These are phyloP conservation scores for Gossypium aridum DNA, from an alignment of 441 rosid species.

Conservation along the genomic window DNA sequence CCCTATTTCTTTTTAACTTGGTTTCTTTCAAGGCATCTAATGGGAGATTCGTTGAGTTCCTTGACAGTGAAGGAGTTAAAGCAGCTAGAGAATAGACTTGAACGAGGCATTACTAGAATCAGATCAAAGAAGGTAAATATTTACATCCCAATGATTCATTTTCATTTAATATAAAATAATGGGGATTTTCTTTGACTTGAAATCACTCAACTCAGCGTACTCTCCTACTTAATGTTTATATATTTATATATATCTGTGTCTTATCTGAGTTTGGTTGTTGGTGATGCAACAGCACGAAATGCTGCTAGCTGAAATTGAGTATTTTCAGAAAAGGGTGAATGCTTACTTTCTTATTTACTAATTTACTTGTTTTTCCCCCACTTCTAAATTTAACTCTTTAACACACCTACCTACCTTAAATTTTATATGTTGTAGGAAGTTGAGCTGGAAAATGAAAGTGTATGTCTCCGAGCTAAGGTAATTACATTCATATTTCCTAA, in stretches of 20 bases:
- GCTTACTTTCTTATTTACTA: not conserved
- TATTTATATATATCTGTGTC: too few relatives aligned
- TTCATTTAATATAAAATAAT: too few relatives aligned
- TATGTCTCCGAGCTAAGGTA: conserved; percentile 70
- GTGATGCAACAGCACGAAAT: conserved; percentile 67
- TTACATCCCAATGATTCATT: too few relatives aligned
- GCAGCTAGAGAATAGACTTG: conserved; percentile 91
- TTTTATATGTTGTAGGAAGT: conserved; percentile 44
- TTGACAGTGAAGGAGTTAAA: conserved; percentile 86
- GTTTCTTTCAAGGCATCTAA: conserved; percentile 52
- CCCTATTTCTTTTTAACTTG: not conserved
- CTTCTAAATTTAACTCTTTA: not conserved
- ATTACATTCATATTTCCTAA: not conserved
- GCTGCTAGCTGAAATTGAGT: conserved; percentile 91
- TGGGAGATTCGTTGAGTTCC: conserved; percentile 84
- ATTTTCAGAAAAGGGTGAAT: conserved; percentile 75
- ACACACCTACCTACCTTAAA: not conserved
- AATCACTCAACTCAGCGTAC: too few relatives aligned
- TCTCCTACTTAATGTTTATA: too few relatives aligned
- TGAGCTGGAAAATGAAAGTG: conserved; percentile 82
- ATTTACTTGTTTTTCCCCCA: not conserved
- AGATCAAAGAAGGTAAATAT: conserved; percentile 84
- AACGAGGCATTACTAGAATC: conserved; percentile 82
- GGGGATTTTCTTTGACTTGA: too few relatives aligned
- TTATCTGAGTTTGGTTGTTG: conserved; percentile 8